Conservation (phyloP, 2,329 filamentous ascomycete genomes). For the Colletotrichum sp. region DNA sequence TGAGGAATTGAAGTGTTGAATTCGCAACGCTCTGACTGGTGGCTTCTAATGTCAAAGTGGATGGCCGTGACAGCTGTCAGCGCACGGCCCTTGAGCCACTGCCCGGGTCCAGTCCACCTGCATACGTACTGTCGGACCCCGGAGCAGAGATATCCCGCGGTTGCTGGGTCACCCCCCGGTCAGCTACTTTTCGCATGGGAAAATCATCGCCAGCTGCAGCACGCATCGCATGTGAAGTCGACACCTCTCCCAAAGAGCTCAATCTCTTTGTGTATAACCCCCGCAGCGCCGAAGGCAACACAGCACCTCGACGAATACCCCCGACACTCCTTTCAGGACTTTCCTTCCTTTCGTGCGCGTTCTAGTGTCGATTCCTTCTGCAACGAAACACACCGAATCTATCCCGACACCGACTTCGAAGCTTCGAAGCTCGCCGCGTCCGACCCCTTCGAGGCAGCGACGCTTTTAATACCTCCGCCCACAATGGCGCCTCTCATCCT, state of each 20-base stretch:
- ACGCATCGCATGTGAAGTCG: neutral
- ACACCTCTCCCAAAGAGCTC: neutral
- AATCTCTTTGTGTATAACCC: neutral
- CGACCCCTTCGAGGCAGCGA: neutral
- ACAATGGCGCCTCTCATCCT: constrained; percentile 69
- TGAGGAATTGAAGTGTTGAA: neutral
- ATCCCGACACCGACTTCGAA: neutral
- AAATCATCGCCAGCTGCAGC: constrained; percentile 7
- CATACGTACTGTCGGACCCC: neutral
- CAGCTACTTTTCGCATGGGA: constrained; percentile 7
- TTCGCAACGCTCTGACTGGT: neutral
- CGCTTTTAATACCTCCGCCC: constrained; percentile 23
- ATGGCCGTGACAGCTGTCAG: neutral
- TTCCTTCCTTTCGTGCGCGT: neutral
- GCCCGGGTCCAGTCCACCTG: too few species aligned
- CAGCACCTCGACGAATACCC: constrained; percentile 5
- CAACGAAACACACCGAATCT: neutral
- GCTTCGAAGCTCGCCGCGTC: neutral
- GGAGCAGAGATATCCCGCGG: neutral
- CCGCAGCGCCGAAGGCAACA: constrained; percentile 4
- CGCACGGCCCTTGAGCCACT: neutral
- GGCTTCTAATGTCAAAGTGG: neutral
- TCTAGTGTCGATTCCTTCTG: neutral
- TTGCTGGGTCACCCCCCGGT: constrained; percentile 15
- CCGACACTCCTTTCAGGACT: neutral